A percentile compares a stretch with the other conserved stretches of the same genome.
These are phyloP conservation scores for Phytophthora constricta DNA, from an alignment of 352 stramenopile genomes.

Conservation along the genomic window DNA sequence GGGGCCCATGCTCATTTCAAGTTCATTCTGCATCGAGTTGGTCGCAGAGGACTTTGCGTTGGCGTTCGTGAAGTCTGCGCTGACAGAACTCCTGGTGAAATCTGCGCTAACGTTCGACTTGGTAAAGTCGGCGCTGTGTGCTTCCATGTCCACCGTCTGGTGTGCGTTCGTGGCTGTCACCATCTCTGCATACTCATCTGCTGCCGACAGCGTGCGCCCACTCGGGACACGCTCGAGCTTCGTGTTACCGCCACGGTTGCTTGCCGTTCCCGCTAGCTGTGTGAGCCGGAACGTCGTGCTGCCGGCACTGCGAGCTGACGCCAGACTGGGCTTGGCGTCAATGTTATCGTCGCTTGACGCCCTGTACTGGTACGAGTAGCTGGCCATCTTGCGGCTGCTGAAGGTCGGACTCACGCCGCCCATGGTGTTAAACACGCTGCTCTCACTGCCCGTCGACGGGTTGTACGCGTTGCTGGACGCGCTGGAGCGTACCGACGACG, in stretches of 20 bases:
- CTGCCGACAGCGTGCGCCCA: slow-evolving; percentile 36
- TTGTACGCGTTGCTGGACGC: slow-evolving; percentile 31
- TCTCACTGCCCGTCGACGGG: slow-evolving; percentile 32
- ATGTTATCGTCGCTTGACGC: slow-evolving; percentile 29
- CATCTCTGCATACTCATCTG: slow-evolving; percentile 48
- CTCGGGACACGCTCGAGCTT: slow-evolving; percentile 24
- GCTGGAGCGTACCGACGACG: slow-evolving; percentile 39
- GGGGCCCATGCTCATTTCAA: slow-evolving; percentile 37
- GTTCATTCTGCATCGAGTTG: slow-evolving; percentile 4
- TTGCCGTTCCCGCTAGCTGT: slow-evolving; percentile 28
- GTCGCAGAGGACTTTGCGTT: background rate
- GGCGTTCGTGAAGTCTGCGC: background rate
- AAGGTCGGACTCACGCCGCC: slow-evolving; percentile 46
- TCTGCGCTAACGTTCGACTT: slow-evolving; percentile 11
- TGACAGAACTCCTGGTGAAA: slow-evolving; percentile 30
- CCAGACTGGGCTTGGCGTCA: slow-evolving; percentile 4
- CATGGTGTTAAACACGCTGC: slow-evolving; percentile 50
- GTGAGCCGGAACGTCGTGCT: slow-evolving; percentile 39
- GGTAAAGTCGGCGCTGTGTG: background rate
- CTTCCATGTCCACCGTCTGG: slow-evolving; percentile 20
- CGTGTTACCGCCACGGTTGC: slow-evolving; percentile 10
- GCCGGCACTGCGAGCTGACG: slow-evolving; percentile 2
- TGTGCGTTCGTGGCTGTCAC: slow-evolving; percentile 41
- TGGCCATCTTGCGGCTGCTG: slow-evolving; percentile 36
- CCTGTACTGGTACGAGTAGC: slow-evolving; percentile 46